Percentiles rank a stretch among this genome's conserved stretches.
phyloP scores from a whole-genome alignment of 2,329 filamentous ascomycete genomes.

The Thelonectria blattea region DNA sequence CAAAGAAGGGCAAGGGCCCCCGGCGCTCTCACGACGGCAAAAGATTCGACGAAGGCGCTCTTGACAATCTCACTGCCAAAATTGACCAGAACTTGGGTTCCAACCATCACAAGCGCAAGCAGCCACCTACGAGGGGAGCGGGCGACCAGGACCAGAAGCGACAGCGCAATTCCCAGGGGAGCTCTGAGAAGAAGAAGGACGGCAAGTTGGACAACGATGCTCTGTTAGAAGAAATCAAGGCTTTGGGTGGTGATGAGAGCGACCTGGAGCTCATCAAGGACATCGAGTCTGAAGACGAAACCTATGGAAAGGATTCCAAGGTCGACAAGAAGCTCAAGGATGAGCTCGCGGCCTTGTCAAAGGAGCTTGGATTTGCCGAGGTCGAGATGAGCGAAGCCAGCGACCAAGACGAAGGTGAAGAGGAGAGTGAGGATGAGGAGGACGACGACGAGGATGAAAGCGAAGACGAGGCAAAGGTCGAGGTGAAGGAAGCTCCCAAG shows the following conservation, averaged over 20 bases:
- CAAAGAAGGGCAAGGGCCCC: slow-evolving; percentile 46
- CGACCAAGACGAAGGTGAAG: slow-evolving; percentile 45
- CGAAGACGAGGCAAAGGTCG: slow-evolving; percentile 37
- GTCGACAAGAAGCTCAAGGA: slow-evolving; percentile 51
- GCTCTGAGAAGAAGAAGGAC: slow-evolving; percentile 36
- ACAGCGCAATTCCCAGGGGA: slow-evolving; percentile 43
- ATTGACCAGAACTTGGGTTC: slow-evolving; percentile 59
- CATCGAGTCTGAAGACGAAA: slow-evolving; percentile 51
- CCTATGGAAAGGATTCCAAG: slow-evolving; percentile 39
- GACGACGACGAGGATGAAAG: slow-evolving; percentile 43
- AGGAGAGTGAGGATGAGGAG: slow-evolving; percentile 44
- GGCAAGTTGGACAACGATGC: slow-evolving; percentile 43
- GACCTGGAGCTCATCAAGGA: slow-evolving; percentile 67
- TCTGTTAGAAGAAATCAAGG: slow-evolving; percentile 68
- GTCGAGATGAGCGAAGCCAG: slow-evolving; percentile 44
- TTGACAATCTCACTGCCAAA: slow-evolving; percentile 61
- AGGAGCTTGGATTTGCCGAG: slow-evolving; percentile 47
- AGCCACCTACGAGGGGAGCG: slow-evolving; percentile 45
- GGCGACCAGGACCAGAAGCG: slow-evolving; percentile 46
- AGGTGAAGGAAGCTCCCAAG: slow-evolving; percentile 34
- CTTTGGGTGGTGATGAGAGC: slow-evolving; percentile 69
- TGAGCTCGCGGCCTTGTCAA: slow-evolving; percentile 47
- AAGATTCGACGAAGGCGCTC: slow-evolving; percentile 55
- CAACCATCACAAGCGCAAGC: slow-evolving; percentile 53
- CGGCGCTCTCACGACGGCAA: slow-evolving; percentile 30